Base-by-base conservation (phyloP, 2,329 filamentous ascomycete species). In the Arthrobotrys entomopaga region DNA sequence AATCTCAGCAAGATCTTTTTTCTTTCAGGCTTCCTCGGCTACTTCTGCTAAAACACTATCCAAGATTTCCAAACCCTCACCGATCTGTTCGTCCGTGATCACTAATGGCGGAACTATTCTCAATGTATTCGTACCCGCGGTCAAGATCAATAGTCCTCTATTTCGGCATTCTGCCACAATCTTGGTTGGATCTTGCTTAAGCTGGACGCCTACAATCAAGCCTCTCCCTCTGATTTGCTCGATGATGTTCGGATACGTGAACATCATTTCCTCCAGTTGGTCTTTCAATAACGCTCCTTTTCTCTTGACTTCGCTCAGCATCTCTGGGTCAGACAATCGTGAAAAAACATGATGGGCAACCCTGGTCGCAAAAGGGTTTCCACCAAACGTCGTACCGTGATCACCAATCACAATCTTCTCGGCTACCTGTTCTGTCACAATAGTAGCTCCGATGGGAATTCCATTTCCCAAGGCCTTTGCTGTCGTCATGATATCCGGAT, bases 391-490 rank as follows among this genome's bases (percentile, higher is more conserved):
- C 15, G 93, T 97, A 57, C 93, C 93, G 82, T 97, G 93, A 81
- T 97, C 93, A 70, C 93, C 92, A 38, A 86, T 85, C 77, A 88
- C 85, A 80, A 87, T 87, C 79, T 89, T 88, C 60, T 89, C 86
- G 26, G 88, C 89, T 0, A 96, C 91, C 22, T 85, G 83, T 65
- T 79, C 79, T 77, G 84, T 86, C 40, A 86, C 85, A 60, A 87
- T 87, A 3, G 90, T 91, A 5, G 95, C 95, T 58, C 92, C 95
- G 77, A 99, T 93, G 54, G 95, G 95, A 82, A 97, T 94, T 3
- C 95, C 95, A 80, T 99, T 99, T 15, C 95, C 95, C 1, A 99
- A 88, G 0, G 95, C 95, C 84, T 99, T 99, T 67, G 95, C 95
- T 0, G 91, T 94, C 13, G 94, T 97, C 76, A 99, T 83, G 77